These are phyloP conservation scores for Cichorium intybus DNA, from an alignment of 140 eudicot genomes.

Conservation along the genomic window DNA sequence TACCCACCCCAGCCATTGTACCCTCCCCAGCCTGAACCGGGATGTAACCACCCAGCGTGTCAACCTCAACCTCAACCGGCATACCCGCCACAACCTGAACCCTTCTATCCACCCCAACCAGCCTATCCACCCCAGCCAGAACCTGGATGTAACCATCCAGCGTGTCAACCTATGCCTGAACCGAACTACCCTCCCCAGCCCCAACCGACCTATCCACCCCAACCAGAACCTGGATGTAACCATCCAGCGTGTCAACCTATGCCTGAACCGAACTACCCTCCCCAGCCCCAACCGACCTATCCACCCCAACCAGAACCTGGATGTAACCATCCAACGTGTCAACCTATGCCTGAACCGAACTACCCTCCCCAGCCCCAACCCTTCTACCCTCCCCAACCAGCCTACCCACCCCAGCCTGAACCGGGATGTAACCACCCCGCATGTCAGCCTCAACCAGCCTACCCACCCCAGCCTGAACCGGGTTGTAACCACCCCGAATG, in stretches of 20 bases:
- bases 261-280: background rate
- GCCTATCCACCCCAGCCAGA: background rate
- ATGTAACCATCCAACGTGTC: background rate
- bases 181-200: background rate
- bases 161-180: background rate
- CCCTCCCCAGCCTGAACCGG: background rate
- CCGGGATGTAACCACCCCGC: background rate
- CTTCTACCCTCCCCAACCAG: background rate
- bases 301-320: background rate
- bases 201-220: background rate
- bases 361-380: background rate
- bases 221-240: background rate
- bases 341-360: background rate
- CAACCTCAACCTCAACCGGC: background rate
- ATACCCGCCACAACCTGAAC: background rate
- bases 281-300: background rate
- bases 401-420: background rate
- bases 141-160: background rate
- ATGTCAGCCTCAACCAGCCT: background rate
- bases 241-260: background rate
- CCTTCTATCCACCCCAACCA: background rate
- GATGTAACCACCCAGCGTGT: background rate
- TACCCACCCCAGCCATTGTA: background rate
- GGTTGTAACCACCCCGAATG: background rate
- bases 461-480: background rate